phyloP scores from a whole-genome alignment of 345 rosid genomes.

The Luvunga scandens region DNA sequence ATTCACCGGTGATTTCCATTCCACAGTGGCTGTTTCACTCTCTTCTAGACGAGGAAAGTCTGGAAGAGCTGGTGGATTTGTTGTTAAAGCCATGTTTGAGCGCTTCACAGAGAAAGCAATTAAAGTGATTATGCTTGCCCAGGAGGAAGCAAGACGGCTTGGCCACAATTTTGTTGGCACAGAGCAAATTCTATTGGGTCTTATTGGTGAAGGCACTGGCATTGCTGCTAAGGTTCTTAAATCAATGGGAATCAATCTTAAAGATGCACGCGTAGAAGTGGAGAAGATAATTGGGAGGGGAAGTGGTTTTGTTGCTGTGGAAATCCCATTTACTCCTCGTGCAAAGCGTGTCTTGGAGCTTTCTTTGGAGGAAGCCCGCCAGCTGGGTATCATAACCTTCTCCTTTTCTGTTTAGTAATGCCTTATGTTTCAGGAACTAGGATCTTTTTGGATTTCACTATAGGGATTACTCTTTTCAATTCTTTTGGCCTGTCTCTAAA shows the following conservation, averaged over 20 bases:
- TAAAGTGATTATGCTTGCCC: slow-evolving; percentile 94
- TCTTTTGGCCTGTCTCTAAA: not conserved
- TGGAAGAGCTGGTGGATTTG: slow-evolving; percentile 47
- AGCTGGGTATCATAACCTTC: slow-evolving; percentile 53
- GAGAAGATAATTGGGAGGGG: slow-evolving; percentile 97
- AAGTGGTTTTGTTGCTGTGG: slow-evolving; percentile 93
- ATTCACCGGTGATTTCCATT: slow-evolving; percentile 41
- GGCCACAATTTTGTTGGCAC: slow-evolving; percentile 99
- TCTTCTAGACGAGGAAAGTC: slow-evolving; percentile 46
- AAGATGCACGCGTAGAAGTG: slow-evolving; percentile 94
- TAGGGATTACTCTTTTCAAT: not conserved
- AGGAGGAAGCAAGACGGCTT: slow-evolving; percentile 94
- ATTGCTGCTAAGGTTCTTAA: slow-evolving; percentile 96
- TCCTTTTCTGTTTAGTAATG: not conserved
- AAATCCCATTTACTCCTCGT: slow-evolving; percentile 96
- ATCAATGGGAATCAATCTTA: slow-evolving; percentile 94
- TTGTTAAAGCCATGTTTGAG: slow-evolving; percentile 83
- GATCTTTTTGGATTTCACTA: not conserved
- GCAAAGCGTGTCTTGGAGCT: slow-evolving; percentile 96
- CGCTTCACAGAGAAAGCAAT: slow-evolving; percentile 94
- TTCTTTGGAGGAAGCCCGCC: slow-evolving; percentile 92
- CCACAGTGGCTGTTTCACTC: slow-evolving; percentile 35
- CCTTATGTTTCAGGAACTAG: not conserved
- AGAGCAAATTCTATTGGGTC: slow-evolving; percentile 85
- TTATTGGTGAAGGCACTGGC: slow-evolving; percentile 94